These are phyloP conservation scores for Suhomyces vadensis DNA, from an alignment of 805 yeast species.

Conservation along the genomic window DNA sequence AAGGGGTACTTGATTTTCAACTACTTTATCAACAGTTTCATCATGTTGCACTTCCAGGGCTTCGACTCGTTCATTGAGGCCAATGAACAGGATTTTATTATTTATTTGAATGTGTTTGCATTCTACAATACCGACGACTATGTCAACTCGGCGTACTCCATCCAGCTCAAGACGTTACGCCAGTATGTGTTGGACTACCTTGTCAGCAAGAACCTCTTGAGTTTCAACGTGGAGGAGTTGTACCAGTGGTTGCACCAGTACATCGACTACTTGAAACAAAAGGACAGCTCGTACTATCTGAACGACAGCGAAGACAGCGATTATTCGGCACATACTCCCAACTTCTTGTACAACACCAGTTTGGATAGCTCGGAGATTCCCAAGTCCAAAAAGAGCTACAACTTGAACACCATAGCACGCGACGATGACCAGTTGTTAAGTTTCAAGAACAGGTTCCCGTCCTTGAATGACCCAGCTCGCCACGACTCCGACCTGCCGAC, in stretches of 20 bases:
- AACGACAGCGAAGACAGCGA: neutral
- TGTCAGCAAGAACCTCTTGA: constrained; percentile 27
- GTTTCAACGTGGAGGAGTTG: constrained; percentile 37
- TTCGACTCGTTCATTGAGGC: constrained; percentile 40
- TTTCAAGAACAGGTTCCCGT: constrained; percentile 11
- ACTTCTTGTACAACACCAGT: neutral
- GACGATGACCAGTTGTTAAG: constrained; percentile 4
- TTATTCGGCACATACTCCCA: neutral
- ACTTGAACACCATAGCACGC: neutral
- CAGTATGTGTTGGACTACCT: constrained; percentile 30
- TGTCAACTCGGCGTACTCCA: constrained; percentile 20
- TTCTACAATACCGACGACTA: constrained; percentile 36
- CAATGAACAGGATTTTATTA: constrained; percentile 40
- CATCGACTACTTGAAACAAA: constrained; percentile 35
- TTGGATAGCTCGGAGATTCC: constrained; percentile 1
- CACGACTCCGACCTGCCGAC: neutral
- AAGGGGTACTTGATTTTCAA: constrained; percentile 43
- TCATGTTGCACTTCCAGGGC: constrained; percentile 45
- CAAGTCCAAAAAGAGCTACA: constrained; percentile 3
- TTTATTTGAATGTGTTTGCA: constrained; percentile 42
- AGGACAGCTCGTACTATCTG: constrained; percentile 18
- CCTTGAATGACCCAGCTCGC: neutral
- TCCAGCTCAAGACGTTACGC: constrained; percentile 24
- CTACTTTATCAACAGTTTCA: constrained; percentile 43
- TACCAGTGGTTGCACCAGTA: constrained; percentile 42